These are phyloP conservation scores for Crithidia brevicula DNA, from an alignment of 208 protist genomes.

Conservation along the genomic window DNA sequence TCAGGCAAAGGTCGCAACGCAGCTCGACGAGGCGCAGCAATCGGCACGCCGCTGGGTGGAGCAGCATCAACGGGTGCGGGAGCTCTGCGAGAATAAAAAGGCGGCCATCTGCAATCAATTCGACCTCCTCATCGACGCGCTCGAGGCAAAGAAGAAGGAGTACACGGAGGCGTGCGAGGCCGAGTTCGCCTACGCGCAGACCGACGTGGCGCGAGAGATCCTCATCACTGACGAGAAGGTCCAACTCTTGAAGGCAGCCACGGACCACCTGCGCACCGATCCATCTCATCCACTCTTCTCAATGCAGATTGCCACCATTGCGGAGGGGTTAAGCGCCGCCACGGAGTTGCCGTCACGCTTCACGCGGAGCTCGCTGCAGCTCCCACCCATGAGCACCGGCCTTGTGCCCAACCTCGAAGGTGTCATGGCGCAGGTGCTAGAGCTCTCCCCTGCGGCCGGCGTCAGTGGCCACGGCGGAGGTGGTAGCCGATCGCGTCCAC, in stretches of 20 bases:
- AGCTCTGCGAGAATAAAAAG: slow-evolving; percentile 69
- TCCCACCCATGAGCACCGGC: slow-evolving; percentile 44
- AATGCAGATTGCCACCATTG: slow-evolving; percentile 89
- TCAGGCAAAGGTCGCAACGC: slow-evolving; percentile 54
- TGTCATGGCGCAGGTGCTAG: slow-evolving; percentile 72
- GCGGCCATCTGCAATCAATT: slow-evolving; percentile 78
- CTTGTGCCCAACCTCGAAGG: slow-evolving; percentile 73
- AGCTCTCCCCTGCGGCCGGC: slow-evolving; percentile 31
- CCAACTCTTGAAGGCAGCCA: slow-evolving; percentile 68
- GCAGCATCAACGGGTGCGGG: slow-evolving; percentile 78
- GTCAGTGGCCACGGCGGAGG: neutral
- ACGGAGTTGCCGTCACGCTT: slow-evolving; percentile 57
- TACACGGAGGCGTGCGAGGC: slow-evolving; percentile 78
- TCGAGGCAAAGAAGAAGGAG: slow-evolving; percentile 75
- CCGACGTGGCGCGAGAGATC: slow-evolving; percentile 71
- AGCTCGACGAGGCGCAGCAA: slow-evolving; percentile 62
- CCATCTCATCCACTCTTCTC: slow-evolving; percentile 66
- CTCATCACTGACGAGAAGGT: slow-evolving; percentile 80
- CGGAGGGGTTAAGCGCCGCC: slow-evolving; percentile 55
- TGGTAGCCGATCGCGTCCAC: neutral
- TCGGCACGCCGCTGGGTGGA: slow-evolving; percentile 64
- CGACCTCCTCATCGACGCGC: slow-evolving; percentile 67
- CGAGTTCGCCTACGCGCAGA: slow-evolving; percentile 69
- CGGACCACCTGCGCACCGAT: slow-evolving; percentile 69
- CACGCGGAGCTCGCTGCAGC: slow-evolving; percentile 49